phyloP scores from a whole-genome alignment of 2,329 filamentous ascomycete species.

The Colletotrichum euphorbiae region DNA sequence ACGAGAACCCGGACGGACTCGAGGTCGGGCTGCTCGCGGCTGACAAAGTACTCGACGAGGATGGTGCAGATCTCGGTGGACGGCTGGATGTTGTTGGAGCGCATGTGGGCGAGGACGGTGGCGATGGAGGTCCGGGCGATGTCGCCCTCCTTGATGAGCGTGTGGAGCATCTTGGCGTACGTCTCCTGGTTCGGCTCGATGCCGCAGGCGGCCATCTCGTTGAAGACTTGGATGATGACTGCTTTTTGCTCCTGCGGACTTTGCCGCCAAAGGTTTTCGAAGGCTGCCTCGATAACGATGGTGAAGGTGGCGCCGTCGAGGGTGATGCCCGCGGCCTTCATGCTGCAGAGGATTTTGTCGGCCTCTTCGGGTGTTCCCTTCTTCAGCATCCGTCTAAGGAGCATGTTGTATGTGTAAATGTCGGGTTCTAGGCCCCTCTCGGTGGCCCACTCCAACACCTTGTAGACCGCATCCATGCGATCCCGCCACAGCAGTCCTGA shows the following conservation, averaged over 20 bases:
- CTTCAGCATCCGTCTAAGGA: conserved; percentile 71
- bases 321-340: conserved; percentile 66
- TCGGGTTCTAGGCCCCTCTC: conserved; percentile 67
- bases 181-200: conserved; percentile 70
- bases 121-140: conserved; percentile 63
- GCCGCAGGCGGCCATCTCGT: conserved; percentile 67
- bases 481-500: conserved; percentile 67
- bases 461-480: conserved; percentile 61
- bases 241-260: conserved; percentile 62
- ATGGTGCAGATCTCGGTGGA: conserved; percentile 79
- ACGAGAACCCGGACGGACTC: conserved; percentile 71
- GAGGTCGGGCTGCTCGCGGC: conserved; percentile 67
- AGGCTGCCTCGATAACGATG: conserved; percentile 73
- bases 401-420: conserved; percentile 73
- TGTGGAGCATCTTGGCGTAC: conserved; percentile 78
- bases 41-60: conserved; percentile 76
- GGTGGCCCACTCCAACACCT: conserved; percentile 70
- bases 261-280: conserved; percentile 55
- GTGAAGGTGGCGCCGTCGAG: conserved; percentile 79
- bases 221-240: conserved; percentile 66
- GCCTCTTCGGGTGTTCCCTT: conserved; percentile 60
- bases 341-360: conserved; percentile 65
- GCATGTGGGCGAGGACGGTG: conserved; percentile 73
- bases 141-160: conserved; percentile 62
- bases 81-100: conserved; percentile 60